Base-by-base conservation (phyloP, 805 yeast genomes). In the Metschnikowia cerradonensis region DNA sequence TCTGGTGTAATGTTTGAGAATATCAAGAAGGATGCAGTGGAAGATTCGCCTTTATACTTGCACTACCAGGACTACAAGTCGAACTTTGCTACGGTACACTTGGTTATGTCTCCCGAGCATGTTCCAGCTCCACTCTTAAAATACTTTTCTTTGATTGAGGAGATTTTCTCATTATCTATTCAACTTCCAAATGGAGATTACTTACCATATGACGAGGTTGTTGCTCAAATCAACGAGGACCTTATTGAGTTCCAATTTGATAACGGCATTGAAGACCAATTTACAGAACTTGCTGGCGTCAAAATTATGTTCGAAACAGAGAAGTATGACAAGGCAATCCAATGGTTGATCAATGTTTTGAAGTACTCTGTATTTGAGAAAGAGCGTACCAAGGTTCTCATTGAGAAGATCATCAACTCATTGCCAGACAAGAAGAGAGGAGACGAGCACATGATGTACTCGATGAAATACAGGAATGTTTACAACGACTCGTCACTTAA, bases 21-120 rank as follows among this genome's bases (percentile, higher is more conserved):
- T 6, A 39, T 62, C 31, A 20, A 32, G n/a, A 40, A 52, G 17
- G 73, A 70, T 49, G 49, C 59, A 2, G 83, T 85, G 30, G 47
- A 58, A 1, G 72, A 77, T 46, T 76, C 86, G 54, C 90, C 91
- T 4, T 66, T 91, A 36, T 83, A 82, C 54, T 64, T 91, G 47
- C 94, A 90, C 62, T 77, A 87, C 58, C 97, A 94, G 66, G 81
- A 85, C 55, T 85, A 81, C 62, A 79, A 83, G 49, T 88, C 97
- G 1, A 84, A 87, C 60, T 94, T 92, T 63, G 80, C 88, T 34
- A 81, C 86, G 13, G 74, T 90, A 19, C 80, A 83, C 51, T 63
- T 89, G 36, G 65, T 84, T 35, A 65, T 88, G 62, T 79, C 84
- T 8, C 80, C 88, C 1, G 76, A 70, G 41, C 74, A 60, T 42